A percentile compares a stretch with the other conserved stretches of the same genome.
These are phyloP conservation scores for Fusarium longipes DNA, from an alignment of 2,329 filamentous ascomycete species.

Conservation along the genomic window DNA sequence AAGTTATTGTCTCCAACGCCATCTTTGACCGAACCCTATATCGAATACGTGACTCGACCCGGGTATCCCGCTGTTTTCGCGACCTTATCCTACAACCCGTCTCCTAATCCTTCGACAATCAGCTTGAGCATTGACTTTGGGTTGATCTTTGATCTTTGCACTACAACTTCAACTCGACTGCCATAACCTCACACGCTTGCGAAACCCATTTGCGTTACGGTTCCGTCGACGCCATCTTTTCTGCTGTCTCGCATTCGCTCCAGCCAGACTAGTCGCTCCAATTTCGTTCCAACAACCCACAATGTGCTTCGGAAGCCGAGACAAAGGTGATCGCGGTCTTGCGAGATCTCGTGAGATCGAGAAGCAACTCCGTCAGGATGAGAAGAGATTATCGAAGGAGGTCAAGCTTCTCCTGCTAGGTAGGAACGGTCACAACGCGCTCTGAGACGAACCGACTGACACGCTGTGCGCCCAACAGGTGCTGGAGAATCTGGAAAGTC, in stretches of 20 bases:
- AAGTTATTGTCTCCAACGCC: neutral
- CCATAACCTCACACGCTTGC: conserved; percentile 13
- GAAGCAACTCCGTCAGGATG: conserved; percentile 84
- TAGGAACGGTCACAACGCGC: conserved; percentile 52
- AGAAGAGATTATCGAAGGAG: conserved; percentile 85
- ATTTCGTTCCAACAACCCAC: conserved; percentile 27
- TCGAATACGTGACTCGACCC: conserved; percentile 10
- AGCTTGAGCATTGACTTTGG: conserved; percentile 2
- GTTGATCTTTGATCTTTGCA: neutral
- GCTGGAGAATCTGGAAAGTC: conserved; percentile 93
- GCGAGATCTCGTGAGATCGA: conserved; percentile 82
- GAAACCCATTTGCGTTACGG: neutral
- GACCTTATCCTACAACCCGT: conserved; percentile 11
- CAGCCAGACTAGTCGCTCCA: neutral
- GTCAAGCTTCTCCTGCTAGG: conserved; percentile 94
- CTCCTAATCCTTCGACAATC: neutral
- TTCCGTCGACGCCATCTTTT: conserved; percentile 6
- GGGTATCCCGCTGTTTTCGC: conserved; percentile 8
- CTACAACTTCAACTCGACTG: neutral
- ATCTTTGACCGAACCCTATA: neutral
- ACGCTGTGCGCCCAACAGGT: conserved; percentile 63
- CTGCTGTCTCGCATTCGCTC: neutral
- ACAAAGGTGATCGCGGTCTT: conserved; percentile 60
- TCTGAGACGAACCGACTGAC: conserved; percentile 20
- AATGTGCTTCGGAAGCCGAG: conserved; percentile 74